Conservation (phyloP, 78 protist genomes). For the Dictyostelium capitatum region DNA sequence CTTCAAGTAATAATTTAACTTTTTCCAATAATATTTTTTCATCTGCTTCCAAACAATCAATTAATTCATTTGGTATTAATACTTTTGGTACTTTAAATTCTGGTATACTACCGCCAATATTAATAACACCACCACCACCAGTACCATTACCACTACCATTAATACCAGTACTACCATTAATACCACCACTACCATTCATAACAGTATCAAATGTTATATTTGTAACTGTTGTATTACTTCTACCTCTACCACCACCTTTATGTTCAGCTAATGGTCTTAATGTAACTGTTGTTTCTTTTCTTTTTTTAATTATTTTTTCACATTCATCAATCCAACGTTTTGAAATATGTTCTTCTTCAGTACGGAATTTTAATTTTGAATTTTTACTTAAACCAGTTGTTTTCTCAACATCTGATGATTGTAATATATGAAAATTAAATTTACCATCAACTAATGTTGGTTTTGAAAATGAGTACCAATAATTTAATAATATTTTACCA, state of each 20-base stretch:
- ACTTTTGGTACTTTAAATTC: neutral
- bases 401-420: constrained; percentile 51
- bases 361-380: constrained; percentile 27
- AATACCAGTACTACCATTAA: too few relatives aligned
- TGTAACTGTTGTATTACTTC: constrained; percentile 29
- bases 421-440: constrained; percentile 11
- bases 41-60: constrained; percentile 44
- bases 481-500: constrained; percentile 43
- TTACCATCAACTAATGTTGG: constrained; percentile 31
- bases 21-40: constrained; percentile 51
- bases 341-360: constrained; percentile 39
- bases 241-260: constrained; percentile 28
- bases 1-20: constrained; percentile 35
- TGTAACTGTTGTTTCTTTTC: constrained; percentile 74
- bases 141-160: too few relatives aligned
- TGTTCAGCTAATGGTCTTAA: constrained; percentile 74
- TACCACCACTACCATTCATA: too few relatives aligned
- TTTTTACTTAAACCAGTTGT: neutral
- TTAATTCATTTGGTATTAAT: constrained; percentile 18
- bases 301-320: constrained; percentile 40
- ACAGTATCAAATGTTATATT: neutral
- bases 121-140: too few relatives aligned
- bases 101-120: neutral
- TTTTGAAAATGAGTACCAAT: constrained; percentile 54
- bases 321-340: constrained; percentile 39